These are phyloP conservation scores for Paspalum vaginatum DNA, from an alignment of 176 grass and related monocot genomes.

Conservation along the genomic window DNA sequence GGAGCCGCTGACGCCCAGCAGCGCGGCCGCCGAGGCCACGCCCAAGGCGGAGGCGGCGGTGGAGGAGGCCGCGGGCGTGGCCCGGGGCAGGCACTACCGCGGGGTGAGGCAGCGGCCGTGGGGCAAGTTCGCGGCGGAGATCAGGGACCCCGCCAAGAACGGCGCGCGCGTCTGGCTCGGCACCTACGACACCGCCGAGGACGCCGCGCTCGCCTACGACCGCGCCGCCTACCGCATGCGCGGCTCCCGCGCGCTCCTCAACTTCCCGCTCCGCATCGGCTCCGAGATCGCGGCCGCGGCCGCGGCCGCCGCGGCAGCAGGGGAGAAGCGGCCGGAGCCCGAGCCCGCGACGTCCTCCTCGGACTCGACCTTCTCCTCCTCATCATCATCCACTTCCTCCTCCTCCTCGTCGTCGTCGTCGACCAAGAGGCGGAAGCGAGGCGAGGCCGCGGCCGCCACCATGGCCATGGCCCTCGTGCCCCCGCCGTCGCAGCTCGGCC, in stretches of 20 bases:
- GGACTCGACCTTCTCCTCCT: slow-evolving; percentile 39
- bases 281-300: slow-evolving; percentile 66
- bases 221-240: slow-evolving; percentile 94
- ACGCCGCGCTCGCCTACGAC: slow-evolving; percentile 88
- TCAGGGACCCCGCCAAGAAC: slow-evolving; percentile 95
- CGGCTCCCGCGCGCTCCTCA: slow-evolving; percentile 96
- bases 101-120: slow-evolving; percentile 94
- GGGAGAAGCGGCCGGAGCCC: slow-evolving; percentile 54
- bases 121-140: slow-evolving; percentile 99
- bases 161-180: slow-evolving; percentile 95
- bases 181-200: slow-evolving; percentile 90
- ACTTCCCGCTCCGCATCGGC: slow-evolving; percentile 89
- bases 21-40: background rate
- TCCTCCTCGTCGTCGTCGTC: slow-evolving; percentile 36
- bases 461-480: slow-evolving; percentile 46
- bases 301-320: background rate
- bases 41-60: background rate
- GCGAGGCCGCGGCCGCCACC: slow-evolving; percentile 64
- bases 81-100: slow-evolving; percentile 71
- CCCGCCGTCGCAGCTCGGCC: slow-evolving; percentile 28
- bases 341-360: slow-evolving; percentile 53
- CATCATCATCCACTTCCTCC: background rate
- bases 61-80: slow-evolving; percentile 13
- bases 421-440: slow-evolving; percentile 63
- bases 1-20: slow-evolving; percentile 11